phyloP scores from a whole-genome alignment of 2,329 filamentous ascomycete species.

The Cytospora schulzeri region DNA sequence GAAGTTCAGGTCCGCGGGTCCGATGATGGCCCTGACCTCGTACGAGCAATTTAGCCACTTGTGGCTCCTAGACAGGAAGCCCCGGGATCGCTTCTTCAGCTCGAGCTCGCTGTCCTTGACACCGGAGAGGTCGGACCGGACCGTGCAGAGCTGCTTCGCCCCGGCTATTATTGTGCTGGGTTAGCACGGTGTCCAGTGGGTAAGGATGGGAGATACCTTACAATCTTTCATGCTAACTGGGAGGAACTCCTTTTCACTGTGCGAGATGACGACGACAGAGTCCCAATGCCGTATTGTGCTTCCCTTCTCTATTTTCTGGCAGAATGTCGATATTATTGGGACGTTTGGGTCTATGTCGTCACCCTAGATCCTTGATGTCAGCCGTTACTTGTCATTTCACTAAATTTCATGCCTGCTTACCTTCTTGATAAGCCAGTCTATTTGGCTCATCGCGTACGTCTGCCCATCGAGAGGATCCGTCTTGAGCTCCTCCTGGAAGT shows the following conservation, averaged over 20 bases:
- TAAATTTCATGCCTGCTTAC: slow-evolving; percentile 25
- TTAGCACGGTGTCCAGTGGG: neutral
- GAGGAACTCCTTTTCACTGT: slow-evolving; percentile 40
- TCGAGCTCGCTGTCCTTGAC: slow-evolving; percentile 43
- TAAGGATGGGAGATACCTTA: slow-evolving; percentile 29
- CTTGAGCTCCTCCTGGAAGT: slow-evolving; percentile 41
- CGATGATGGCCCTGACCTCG: slow-evolving; percentile 57
- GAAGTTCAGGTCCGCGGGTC: slow-evolving; percentile 55
- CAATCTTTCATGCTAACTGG: slow-evolving; percentile 43
- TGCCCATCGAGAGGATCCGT: slow-evolving; percentile 39
- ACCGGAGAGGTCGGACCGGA: slow-evolving; percentile 45
- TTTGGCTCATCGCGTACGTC: slow-evolving; percentile 45
- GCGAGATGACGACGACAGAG: slow-evolving; percentile 43
- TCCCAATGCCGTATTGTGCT: slow-evolving; percentile 42
- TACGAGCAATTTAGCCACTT: slow-evolving; percentile 46
- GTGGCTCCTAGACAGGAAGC: slow-evolving; percentile 38
- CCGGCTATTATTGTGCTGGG: slow-evolving; percentile 35
- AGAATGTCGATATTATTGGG: slow-evolving; percentile 40
- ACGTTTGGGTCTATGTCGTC: slow-evolving; percentile 42
- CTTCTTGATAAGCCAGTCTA: slow-evolving; percentile 47
- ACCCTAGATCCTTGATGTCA: slow-evolving; percentile 35
- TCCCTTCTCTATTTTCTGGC: slow-evolving; percentile 37
- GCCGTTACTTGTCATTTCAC: neutral
- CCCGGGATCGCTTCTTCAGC: slow-evolving; percentile 35
- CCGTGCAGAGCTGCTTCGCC: slow-evolving; percentile 41